Conservation (phyloP, 2,329 filamentous ascomycete species). For the Hymenoscyphus salicellus region DNA sequence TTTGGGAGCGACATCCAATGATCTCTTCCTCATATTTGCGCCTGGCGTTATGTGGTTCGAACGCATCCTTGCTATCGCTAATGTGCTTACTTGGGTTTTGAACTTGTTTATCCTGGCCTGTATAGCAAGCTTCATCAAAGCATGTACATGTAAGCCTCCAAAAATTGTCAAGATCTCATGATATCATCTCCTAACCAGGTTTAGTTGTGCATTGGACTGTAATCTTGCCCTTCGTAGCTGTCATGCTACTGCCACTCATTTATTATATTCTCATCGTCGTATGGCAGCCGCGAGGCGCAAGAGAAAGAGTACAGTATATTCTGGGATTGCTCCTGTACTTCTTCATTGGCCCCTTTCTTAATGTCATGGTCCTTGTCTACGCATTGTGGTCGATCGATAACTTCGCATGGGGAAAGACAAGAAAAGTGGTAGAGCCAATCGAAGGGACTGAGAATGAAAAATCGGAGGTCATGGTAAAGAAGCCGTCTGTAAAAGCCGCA, state of each 20-base stretch:
- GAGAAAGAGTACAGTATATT: conserved; percentile 33
- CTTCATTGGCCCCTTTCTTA: conserved; percentile 40
- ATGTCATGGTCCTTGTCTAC: conserved; percentile 43
- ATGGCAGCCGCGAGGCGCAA: conserved; percentile 30
- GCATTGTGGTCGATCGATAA: conserved; percentile 44
- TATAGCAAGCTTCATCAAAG: conserved; percentile 23
- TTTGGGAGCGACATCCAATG: conserved; percentile 47
- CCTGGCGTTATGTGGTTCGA: conserved; percentile 44
- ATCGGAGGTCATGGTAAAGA: background rate
- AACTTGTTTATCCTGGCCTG: conserved; percentile 30
- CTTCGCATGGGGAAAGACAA: conserved; percentile 48
- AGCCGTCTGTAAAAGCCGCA: background rate
- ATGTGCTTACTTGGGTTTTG: conserved; percentile 43
- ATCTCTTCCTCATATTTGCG: conserved; percentile 48
- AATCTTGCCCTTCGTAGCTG: conserved; percentile 31
- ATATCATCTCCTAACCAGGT: background rate
- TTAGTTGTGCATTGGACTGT: conserved; percentile 8
- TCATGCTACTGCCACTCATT: conserved; percentile 34
- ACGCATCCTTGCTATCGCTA: conserved; percentile 44
- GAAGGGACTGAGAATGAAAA: background rate
- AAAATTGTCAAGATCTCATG: background rate
- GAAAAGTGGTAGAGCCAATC: conserved; percentile 21
- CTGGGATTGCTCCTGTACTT: conserved; percentile 32
- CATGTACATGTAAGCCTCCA: conserved; percentile 13
- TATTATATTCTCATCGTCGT: conserved; percentile 33